phyloP scores from a whole-genome alignment of 805 yeast genomes.

The Maudiozyma saulgeensis region DNA sequence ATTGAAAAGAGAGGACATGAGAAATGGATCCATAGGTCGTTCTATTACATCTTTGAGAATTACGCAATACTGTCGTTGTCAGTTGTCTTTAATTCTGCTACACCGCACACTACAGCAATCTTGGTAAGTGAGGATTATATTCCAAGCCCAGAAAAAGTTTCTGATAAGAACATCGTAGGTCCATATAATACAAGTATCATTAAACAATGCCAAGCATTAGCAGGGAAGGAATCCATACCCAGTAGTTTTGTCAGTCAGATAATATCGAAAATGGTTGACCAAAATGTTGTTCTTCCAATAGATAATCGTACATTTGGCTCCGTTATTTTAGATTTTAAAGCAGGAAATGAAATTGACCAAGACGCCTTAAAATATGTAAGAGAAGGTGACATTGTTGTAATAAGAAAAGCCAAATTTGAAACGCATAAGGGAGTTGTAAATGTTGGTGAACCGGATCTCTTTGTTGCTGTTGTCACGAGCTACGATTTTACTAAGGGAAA shows the following conservation, averaged over 20 bases:
- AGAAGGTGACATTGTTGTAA: constrained; percentile 78
- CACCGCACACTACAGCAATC: constrained; percentile 43
- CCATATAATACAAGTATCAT: constrained; percentile 45
- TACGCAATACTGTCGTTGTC: constrained; percentile 57
- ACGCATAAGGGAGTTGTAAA: constrained; percentile 43
- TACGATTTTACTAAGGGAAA: constrained; percentile 68
- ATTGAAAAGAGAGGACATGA: constrained; percentile 51
- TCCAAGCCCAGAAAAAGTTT: constrained; percentile 3
- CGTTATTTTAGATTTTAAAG: constrained; percentile 41
- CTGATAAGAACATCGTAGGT: constrained; percentile 30
- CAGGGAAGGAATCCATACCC: constrained; percentile 1
- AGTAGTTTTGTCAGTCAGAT: constrained; percentile 7
- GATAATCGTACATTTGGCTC: constrained; percentile 66
- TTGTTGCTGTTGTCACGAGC: constrained; percentile 54
- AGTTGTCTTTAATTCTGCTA: constrained; percentile 42
- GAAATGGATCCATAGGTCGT: constrained; percentile 42
- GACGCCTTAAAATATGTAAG: constrained; percentile 51
- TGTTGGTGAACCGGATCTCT: constrained; percentile 47
- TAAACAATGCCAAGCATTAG: constrained; percentile 1
- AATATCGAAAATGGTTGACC: not conserved
- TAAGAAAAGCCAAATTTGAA: constrained; percentile 65
- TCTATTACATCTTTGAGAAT: constrained; percentile 65
- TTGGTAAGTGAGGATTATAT: constrained; percentile 23
- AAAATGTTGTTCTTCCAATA: constrained; percentile 32
- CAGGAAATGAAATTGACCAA: constrained; percentile 35